phyloP scores from a whole-genome alignment of 257 asterid species.

The Solanum phureja region DNA sequence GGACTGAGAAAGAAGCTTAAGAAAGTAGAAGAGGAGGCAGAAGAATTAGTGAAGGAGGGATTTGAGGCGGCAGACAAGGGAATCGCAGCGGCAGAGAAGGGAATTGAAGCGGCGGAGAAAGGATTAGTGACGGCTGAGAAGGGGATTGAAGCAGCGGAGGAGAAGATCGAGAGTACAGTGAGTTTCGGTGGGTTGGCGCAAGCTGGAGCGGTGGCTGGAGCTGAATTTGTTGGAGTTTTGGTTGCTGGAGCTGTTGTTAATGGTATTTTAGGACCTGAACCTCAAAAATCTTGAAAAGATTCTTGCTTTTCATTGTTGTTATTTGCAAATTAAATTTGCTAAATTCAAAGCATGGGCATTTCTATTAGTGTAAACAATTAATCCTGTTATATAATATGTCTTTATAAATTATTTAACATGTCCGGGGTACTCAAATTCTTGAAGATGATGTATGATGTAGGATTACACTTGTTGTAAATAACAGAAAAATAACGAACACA shows the following conservation, averaged over 20 bases:
- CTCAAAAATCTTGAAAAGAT: slow-evolving; percentile 39
- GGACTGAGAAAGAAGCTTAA: slow-evolving; percentile 52
- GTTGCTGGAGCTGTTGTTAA: slow-evolving; percentile 57
- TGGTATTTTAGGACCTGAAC: slow-evolving; percentile 79
- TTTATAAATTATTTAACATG: background rate
- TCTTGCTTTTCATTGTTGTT: background rate
- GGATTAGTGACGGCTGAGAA: slow-evolving; percentile 49
- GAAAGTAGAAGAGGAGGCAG: slow-evolving; percentile 67
- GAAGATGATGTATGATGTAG: background rate
- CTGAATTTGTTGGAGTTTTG: slow-evolving; percentile 51
- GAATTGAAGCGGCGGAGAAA: slow-evolving; percentile 33
- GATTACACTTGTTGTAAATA: background rate
- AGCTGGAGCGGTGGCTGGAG: slow-evolving; percentile 72
- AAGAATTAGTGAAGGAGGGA: slow-evolving; percentile 64
- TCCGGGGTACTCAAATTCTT: background rate
- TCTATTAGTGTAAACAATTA: background rate
- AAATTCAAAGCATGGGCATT: background rate
- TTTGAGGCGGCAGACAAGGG: slow-evolving; percentile 75
- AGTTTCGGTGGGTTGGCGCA: slow-evolving; percentile 63
- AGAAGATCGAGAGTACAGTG: slow-evolving; percentile 38
- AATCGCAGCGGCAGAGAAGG: slow-evolving; percentile 43
- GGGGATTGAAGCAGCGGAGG: slow-evolving; percentile 33
- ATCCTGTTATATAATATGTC: background rate
- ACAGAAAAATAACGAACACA: background rate
- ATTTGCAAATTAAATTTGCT: background rate